These are phyloP conservation scores for Colletotrichum phormii DNA, from an alignment of 2,329 filamentous ascomycete genomes.

Conservation along the genomic window DNA sequence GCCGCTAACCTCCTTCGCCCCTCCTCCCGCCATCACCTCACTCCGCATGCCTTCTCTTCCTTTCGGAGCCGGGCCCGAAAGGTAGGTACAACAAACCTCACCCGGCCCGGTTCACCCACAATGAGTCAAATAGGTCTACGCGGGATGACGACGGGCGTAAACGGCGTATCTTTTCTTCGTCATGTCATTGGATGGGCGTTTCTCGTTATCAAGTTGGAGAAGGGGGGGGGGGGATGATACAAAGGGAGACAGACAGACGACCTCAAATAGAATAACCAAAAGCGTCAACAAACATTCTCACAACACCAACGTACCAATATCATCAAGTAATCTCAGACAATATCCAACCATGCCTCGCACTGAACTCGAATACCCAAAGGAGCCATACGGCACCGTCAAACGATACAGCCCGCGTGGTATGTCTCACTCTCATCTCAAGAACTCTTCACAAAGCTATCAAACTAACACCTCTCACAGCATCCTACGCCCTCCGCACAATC, in stretches of 20 bases:
- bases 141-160: background rate
- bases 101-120: background rate
- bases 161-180: background rate
- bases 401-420: constrained; percentile 74
- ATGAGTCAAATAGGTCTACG: constrained; percentile 13
- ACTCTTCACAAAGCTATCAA: background rate
- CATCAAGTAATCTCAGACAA: background rate
- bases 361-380: constrained; percentile 71
- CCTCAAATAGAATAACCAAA: background rate
- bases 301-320: background rate
- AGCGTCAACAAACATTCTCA: background rate
- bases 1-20: background rate
- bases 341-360: constrained; percentile 51
- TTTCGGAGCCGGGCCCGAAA: constrained; percentile 6
- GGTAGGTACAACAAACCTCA: background rate
- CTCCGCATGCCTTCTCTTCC: background rate
- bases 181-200: background rate
- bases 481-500: constrained; percentile 79
- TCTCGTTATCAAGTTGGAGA: background rate
- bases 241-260: background rate
- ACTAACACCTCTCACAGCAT: constrained; percentile 57
- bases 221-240: background rate
- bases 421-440: constrained; percentile 1
- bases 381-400: constrained; percentile 73
- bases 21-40: background rate